A percentile compares a stretch with the other conserved stretches of the same genome.
Evolutionary conservation across 2,329 filamentous ascomycete species (phyloP).

Genomic region (Lomentospora prolificans): DNA sequence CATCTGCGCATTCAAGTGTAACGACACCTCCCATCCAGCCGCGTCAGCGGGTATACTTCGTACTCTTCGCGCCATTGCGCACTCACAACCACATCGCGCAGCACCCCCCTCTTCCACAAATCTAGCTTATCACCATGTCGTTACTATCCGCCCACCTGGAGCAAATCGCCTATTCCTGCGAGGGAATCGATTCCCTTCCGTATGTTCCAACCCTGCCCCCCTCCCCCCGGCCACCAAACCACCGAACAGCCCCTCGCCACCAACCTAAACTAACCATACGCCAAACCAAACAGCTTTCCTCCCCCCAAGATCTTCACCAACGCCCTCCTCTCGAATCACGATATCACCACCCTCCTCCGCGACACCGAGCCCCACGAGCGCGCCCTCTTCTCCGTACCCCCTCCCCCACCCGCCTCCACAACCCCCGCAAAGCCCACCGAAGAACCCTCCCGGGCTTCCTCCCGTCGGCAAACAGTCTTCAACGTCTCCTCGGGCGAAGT

Average conservation of each 20-base stretch:
- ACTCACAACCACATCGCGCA: no score
- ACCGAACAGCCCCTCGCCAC: not conserved
- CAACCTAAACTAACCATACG: no score
- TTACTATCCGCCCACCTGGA: slow-evolving; percentile 62
- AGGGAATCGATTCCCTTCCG: slow-evolving; percentile 67
- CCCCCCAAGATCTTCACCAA: slow-evolving; percentile 93
- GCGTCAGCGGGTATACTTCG: no score
- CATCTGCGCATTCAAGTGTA: no score
- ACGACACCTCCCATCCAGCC: no score
- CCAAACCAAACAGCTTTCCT: slow-evolving; percentile 54
- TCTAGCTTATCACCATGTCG: no score
- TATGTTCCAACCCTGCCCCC: slow-evolving; percentile 27
- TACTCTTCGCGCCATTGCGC: no score
- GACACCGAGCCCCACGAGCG: slow-evolving; percentile 93
- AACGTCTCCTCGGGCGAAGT: slow-evolving; percentile 55
- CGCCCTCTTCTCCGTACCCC: slow-evolving; percentile 85
- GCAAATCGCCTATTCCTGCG: slow-evolving; percentile 67
- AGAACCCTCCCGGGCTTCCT: slow-evolving; percentile 21
- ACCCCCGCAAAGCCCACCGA: slow-evolving; percentile 34
- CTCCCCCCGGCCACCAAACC: not conserved
- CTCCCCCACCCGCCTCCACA: slow-evolving; percentile 50
- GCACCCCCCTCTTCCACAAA: no score
- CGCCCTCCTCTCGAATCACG: slow-evolving; percentile 74
- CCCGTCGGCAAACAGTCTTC: slow-evolving; percentile 54
- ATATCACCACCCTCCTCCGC: slow-evolving; percentile 89